These are phyloP conservation scores for Brachypodium distachyon DNA, from an alignment of 202 grass and related monocot species.

Conservation along the genomic window DNA sequence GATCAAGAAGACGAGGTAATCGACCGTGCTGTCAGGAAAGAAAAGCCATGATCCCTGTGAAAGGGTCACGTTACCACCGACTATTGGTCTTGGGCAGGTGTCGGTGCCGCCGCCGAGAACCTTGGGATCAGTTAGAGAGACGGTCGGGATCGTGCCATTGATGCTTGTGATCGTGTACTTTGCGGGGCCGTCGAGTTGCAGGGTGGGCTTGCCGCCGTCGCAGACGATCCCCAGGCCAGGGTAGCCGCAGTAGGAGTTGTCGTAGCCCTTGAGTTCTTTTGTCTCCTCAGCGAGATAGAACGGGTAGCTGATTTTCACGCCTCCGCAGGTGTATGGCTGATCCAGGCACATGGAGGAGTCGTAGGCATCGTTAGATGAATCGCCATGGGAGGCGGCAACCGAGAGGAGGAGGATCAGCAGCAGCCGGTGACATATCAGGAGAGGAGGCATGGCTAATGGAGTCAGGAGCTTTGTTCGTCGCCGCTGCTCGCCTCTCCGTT, in stretches of 20 bases:
- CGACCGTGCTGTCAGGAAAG: background rate
- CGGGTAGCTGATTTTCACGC: slow-evolving; percentile 13
- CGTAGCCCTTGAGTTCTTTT: background rate
- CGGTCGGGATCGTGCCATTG: background rate
- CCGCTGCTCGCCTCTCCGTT: background rate
- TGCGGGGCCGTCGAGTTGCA: background rate
- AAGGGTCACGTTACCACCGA: background rate
- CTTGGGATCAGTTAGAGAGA: background rate
- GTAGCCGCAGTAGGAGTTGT: slow-evolving; percentile 18
- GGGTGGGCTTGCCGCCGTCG: background rate
- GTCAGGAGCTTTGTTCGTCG: background rate
- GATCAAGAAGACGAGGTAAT: slow-evolving; percentile 21
- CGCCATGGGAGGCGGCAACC: background rate
- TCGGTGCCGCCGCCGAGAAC: background rate
- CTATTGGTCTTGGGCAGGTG: background rate
- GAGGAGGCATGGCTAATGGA: background rate
- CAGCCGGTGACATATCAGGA: background rate
- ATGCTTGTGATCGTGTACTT: slow-evolving; percentile 10
- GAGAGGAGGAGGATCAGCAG: background rate
- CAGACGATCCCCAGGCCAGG: slow-evolving; percentile 24
- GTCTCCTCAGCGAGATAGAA: background rate
- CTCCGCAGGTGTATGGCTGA: background rate
- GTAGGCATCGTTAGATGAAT: background rate
- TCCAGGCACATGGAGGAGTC: background rate
- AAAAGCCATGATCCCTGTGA: rapidly evolving